Evolutionary conservation across 2,329 filamentous ascomycete species (phyloP).

Genomic region (Claviceps sp.): DNA sequence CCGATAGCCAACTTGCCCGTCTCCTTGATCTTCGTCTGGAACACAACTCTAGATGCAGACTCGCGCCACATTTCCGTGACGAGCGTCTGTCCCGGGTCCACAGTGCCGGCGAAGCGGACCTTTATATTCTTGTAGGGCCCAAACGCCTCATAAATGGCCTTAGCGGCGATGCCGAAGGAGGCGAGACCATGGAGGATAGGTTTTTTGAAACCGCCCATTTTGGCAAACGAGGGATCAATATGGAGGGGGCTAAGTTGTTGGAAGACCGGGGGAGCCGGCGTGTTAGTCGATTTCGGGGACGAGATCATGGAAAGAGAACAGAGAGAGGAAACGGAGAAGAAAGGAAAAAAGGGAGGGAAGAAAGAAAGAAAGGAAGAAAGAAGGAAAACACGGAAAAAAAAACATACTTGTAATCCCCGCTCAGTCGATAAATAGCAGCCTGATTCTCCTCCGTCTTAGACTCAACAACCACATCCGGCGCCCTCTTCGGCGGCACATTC

Average conservation of each 20-base stretch:
- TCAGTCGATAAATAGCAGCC: slow-evolving; percentile 83
- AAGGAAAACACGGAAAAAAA: not conserved
- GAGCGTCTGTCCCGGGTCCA: slow-evolving; percentile 78
- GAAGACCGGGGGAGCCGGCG: not conserved
- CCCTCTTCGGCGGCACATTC: slow-evolving; percentile 64
- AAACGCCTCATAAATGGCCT: slow-evolving; percentile 75
- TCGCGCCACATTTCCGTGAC: slow-evolving; percentile 94
- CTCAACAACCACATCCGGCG: slow-evolving; percentile 71
- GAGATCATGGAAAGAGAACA: not conserved
- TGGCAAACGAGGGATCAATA: slow-evolving; percentile 87
- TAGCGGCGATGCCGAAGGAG: slow-evolving; percentile 82
- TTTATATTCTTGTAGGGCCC: slow-evolving; percentile 84
- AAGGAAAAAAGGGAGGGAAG: no score
- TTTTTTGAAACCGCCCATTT: slow-evolving; percentile 85
- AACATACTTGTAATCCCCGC: slow-evolving; percentile 72
- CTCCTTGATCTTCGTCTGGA: slow-evolving; percentile 83
- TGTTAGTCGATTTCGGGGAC: no score
- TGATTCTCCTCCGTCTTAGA: slow-evolving; percentile 80
- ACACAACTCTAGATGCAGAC: slow-evolving; percentile 54
- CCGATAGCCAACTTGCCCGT: slow-evolving; percentile 81
- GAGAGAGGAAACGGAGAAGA: no score
- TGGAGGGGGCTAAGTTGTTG: slow-evolving; percentile 56
- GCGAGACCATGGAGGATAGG: slow-evolving; percentile 96
- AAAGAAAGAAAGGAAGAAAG: no score
- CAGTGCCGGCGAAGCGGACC: slow-evolving; percentile 77